Percentiles rank a stretch among this genome's conserved stretches.
Evolutionary conservation across 257 asterid genomes (phyloP).

Genomic region (Solanum peruvianum): DNA sequence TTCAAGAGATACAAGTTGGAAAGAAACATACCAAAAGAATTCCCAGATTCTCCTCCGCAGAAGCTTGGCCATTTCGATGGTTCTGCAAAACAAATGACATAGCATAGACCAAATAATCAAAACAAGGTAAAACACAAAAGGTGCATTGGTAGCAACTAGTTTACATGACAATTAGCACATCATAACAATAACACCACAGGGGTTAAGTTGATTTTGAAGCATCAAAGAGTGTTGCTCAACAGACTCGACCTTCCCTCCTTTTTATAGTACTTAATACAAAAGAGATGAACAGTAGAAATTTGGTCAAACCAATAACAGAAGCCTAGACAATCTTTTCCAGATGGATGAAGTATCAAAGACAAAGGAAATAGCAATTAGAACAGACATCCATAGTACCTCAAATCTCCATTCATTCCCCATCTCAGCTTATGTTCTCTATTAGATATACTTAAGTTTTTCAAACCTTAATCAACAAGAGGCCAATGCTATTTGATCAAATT

Average conservation of each 20-base stretch:
- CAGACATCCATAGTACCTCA: background rate
- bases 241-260: background rate
- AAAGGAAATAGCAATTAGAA: background rate
- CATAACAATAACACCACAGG: background rate
- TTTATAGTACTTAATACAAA: background rate
- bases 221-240: background rate
- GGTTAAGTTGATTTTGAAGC: background rate
- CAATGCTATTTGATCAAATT: background rate
- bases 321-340: background rate
- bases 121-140: background rate
- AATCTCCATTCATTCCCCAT: background rate
- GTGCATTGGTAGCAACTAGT: background rate
- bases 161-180: background rate
- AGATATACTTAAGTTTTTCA: background rate
- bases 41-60: slow-evolving; percentile 82
- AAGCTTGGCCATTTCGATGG: slow-evolving; percentile 35
- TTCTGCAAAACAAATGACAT: slow-evolving; percentile 28
- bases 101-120: background rate
- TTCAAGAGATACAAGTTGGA: background rate
- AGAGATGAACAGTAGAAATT: background rate
- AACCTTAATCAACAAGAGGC: background rate
- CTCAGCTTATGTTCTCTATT: background rate
- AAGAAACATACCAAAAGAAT: slow-evolving; percentile 54
- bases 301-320: background rate
- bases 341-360: background rate